Percentiles rank a stretch among this genome's conserved stretches.
Conservation (phyloP, 2,329 filamentous ascomycete species). For the Fusarium mangiferae region DNA sequence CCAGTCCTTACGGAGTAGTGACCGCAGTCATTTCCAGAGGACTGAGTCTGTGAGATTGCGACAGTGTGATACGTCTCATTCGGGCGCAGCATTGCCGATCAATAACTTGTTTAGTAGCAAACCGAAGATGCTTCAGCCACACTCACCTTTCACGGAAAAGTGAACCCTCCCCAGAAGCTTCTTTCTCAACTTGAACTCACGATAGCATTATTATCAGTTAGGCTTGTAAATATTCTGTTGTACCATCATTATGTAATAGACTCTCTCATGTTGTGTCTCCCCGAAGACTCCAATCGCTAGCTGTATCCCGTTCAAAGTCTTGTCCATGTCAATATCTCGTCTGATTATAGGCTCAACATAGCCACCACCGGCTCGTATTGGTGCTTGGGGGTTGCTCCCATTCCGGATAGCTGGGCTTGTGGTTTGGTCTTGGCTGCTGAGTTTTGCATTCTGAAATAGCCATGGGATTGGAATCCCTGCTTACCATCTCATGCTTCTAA, state of each 20-base stretch:
- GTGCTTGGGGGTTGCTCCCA: constrained; percentile 13
- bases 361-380: constrained; percentile 41
- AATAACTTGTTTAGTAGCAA: background rate
- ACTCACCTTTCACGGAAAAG: background rate
- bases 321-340: constrained; percentile 19
- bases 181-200: background rate
- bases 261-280: background rate
- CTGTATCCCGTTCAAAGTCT: background rate
- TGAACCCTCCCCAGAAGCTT: background rate
- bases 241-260: background rate
- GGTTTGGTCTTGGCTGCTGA: background rate
- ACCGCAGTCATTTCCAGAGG: background rate
- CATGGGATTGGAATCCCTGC: constrained; percentile 21
- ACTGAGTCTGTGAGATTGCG: constrained; percentile 16
- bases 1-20: background rate
- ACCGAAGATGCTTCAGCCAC: constrained; percentile 31
- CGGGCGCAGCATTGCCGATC: constrained; percentile 33
- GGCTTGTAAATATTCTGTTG: background rate
- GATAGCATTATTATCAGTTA: background rate
- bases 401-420: background rate
- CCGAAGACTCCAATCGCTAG: background rate
- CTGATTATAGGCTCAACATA: constrained; percentile 29
- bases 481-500: constrained; percentile 17
- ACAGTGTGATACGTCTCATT: constrained; percentile 22
- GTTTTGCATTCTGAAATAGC: constrained; percentile 11